Conservation (phyloP, 2,329 filamentous ascomycete species). For the Alternaria rosae region DNA sequence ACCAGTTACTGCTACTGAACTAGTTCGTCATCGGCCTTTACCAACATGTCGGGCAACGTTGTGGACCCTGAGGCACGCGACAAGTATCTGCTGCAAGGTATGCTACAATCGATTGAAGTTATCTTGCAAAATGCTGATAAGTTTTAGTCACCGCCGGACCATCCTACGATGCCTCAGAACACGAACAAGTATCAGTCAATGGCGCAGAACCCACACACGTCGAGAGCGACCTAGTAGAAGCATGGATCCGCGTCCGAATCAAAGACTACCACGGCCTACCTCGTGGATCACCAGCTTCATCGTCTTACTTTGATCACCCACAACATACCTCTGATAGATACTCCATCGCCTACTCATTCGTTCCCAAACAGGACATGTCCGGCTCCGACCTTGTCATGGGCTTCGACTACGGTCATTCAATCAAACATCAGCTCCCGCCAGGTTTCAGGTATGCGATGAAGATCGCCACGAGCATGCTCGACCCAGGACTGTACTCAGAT, state of each 20-base stretch:
- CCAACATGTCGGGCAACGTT: slow-evolving; percentile 17
- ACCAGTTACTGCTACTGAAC: neutral
- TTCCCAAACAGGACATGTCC: slow-evolving; percentile 42
- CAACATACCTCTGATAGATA: slow-evolving; percentile 46
- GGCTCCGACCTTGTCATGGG: slow-evolving; percentile 45
- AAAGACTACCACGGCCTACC: slow-evolving; percentile 49
- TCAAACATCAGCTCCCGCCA: slow-evolving; percentile 48
- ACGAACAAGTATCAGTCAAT: slow-evolving; percentile 45
- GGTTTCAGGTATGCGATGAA: slow-evolving; percentile 48
- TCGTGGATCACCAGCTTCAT: slow-evolving; percentile 32
- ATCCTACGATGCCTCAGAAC: slow-evolving; percentile 41
- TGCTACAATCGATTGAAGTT: neutral
- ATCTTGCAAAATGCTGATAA: neutral
- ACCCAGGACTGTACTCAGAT: slow-evolving; percentile 48
- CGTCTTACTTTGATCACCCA: slow-evolving; percentile 43
- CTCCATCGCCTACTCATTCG: slow-evolving; percentile 48
- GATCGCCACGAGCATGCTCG: slow-evolving; percentile 47
- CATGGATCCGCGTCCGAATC: slow-evolving; percentile 45
- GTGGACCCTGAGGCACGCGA: slow-evolving; percentile 43
- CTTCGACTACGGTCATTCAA: slow-evolving; percentile 48
- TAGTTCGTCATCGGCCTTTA: neutral
- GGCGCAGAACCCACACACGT: slow-evolving; percentile 31
- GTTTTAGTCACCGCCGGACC: slow-evolving; percentile 46
- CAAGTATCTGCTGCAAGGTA: slow-evolving; percentile 47
- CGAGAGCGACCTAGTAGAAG: slow-evolving; percentile 39